These are phyloP conservation scores for Brettanomyces sp. DNA, from an alignment of 805 yeast genomes.

Conservation along the genomic window DNA sequence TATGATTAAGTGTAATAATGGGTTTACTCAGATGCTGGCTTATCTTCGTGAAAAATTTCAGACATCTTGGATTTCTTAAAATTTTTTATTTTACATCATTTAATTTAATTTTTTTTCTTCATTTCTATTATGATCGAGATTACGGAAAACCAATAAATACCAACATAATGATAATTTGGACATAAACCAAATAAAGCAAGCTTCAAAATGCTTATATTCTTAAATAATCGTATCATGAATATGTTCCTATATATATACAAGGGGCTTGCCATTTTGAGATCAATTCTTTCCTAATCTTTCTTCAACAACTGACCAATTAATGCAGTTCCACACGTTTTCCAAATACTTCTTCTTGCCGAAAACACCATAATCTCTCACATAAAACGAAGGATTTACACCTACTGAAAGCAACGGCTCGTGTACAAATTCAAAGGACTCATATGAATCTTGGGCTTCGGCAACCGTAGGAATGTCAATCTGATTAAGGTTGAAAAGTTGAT, in stretches of 20 bases:
- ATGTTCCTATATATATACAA: neutral
- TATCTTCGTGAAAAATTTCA: neutral
- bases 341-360: conserved; percentile 68
- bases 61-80: no score
- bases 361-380: conserved; percentile 68
- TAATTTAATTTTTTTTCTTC: no score
- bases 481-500: conserved; percentile 7
- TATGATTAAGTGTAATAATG: no score
- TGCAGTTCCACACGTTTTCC: conserved; percentile 62
- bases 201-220: neutral
- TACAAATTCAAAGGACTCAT: conserved; percentile 31
- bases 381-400: conserved; percentile 65
- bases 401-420: conserved; percentile 57
- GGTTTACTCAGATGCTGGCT: no score
- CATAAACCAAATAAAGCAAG: neutral
- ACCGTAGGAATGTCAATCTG: conserved; percentile 20
- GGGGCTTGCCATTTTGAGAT: neutral
- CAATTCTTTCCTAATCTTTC: conserved; percentile 25
- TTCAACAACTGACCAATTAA: conserved; percentile 76
- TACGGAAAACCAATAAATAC: neutral
- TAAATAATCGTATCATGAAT: neutral
- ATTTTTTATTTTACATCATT: no score
- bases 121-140: no score
- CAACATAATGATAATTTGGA: neutral
- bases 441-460: conserved; percentile 32